Conservation (phyloP, 108 stramenopile species). For the Discostella pseudostelligera region DNA sequence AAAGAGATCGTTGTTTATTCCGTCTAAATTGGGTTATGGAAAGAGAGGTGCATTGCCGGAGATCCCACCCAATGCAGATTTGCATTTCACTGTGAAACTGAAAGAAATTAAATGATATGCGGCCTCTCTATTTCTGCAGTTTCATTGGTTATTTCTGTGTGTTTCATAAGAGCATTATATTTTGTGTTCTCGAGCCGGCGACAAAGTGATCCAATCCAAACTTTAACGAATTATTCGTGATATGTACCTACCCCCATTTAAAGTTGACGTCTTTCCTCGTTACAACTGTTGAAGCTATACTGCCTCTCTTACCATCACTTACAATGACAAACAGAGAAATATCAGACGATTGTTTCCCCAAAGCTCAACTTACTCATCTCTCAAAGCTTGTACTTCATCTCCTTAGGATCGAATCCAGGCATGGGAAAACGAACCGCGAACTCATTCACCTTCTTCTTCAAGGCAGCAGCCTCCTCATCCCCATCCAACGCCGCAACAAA, state of each 20-base stretch:
- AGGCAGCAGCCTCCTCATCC: conserved; percentile 60
- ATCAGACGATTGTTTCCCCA: too few species aligned
- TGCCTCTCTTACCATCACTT: too few species aligned
- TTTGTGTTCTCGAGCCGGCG: too few species aligned
- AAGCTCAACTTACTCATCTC: background rate
- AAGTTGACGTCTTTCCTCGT: too few species aligned
- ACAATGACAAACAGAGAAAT: too few species aligned
- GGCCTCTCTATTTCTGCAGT: background rate
- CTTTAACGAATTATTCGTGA: too few species aligned
- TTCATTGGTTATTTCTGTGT: background rate
- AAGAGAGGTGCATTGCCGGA: conserved; percentile 78
- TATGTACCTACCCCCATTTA: too few species aligned
- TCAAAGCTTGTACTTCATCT: conserved; percentile 80
- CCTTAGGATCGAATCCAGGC: conserved; percentile 93
- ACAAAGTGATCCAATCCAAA: too few species aligned
- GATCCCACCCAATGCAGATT: conserved; percentile 82
- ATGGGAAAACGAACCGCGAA: conserved; percentile 96
- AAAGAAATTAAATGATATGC: conserved; percentile 37
- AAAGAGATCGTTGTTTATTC: conserved; percentile 80
- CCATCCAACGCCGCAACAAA: conserved; percentile 79
- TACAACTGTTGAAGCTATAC: too few species aligned
- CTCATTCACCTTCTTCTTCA: conserved; percentile 80
- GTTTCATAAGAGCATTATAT: too few species aligned
- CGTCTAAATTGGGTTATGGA: conserved; percentile 88
- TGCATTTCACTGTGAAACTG: conserved; percentile 75